Evolutionary conservation across 306 rosid genomes (phyloP).

Genomic region (Alnus glutinosa): DNA sequence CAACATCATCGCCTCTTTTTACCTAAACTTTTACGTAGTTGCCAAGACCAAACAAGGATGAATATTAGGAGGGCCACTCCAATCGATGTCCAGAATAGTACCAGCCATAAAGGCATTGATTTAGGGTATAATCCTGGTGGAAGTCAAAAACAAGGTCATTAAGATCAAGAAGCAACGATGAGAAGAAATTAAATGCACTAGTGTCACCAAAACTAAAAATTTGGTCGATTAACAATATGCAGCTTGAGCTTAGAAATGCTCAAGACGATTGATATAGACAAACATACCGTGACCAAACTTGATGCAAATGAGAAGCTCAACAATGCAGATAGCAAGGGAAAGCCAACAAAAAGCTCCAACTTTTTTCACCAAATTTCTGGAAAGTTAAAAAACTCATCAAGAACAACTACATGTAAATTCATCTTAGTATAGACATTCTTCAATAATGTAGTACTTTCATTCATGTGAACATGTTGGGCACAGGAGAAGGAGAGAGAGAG

Average conservation of each 20-base stretch:
- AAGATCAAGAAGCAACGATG: background rate
- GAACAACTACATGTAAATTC: background rate
- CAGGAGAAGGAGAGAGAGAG: too few relatives aligned
- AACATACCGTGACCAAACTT: conserved; percentile 87
- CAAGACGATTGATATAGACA: conserved; percentile 1
- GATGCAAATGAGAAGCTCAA: conserved; percentile 95
- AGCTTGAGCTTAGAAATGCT: background rate
- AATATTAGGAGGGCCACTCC: conserved; percentile 56
- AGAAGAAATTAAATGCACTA: background rate
- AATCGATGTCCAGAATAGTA: conserved; percentile 60
- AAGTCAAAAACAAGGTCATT: conserved; percentile 17
- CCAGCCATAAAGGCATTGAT: conserved; percentile 89
- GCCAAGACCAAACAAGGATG: conserved; percentile 80
- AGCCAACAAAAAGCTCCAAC: conserved; percentile 99
- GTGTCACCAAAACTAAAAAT: background rate
- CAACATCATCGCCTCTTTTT: conserved; percentile 67
- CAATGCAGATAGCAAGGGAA: conserved; percentile 91
- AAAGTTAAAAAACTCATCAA: conserved; percentile 16
- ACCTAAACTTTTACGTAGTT: conserved; percentile 58
- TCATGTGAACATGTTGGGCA: background rate
- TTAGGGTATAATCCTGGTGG: conserved; percentile 80
- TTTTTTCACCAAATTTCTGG: conserved; percentile 86
- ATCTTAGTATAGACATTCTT: background rate
- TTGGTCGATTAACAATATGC: background rate
- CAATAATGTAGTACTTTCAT: background rate